These are phyloP conservation scores for Pichia thaimueangensis DNA, from an alignment of 805 yeast species.

Conservation along the genomic window DNA sequence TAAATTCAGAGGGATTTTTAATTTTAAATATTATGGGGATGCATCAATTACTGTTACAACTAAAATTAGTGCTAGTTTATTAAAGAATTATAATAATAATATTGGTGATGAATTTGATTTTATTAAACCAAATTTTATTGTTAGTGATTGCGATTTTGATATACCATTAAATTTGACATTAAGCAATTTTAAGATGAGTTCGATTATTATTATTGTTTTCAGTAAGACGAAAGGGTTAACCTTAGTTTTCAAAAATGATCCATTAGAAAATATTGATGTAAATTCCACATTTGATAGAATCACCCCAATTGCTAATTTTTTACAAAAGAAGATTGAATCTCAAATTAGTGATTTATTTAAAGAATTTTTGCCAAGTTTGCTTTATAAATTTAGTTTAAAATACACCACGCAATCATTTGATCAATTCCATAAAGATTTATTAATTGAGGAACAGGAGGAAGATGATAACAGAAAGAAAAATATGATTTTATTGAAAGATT, in stretches of 20 bases:
- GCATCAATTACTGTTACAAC: slow-evolving; percentile 70
- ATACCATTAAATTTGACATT: slow-evolving; percentile 74
- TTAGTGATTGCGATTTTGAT: slow-evolving; percentile 62
- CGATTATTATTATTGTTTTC: slow-evolving; percentile 81
- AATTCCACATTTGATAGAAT: slow-evolving; percentile 83
- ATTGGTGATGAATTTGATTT: slow-evolving; percentile 37
- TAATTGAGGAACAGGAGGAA: slow-evolving; percentile 27
- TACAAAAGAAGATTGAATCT: slow-evolving; percentile 76
- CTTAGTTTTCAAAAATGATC: slow-evolving; percentile 82
- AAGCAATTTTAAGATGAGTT: slow-evolving; percentile 64
- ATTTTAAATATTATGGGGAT: slow-evolving; percentile 68
- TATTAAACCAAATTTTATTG: slow-evolving; percentile 58
- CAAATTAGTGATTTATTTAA: slow-evolving; percentile 76
- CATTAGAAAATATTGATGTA: slow-evolving; percentile 74
- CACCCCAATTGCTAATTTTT: slow-evolving; percentile 73
- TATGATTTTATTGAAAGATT: slow-evolving; percentile 35
- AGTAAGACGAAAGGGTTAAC: slow-evolving; percentile 79
- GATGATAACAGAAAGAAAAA: slow-evolving; percentile 30
- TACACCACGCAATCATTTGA: slow-evolving; percentile 42
- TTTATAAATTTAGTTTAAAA: slow-evolving; percentile 67
- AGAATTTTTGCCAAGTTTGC: slow-evolving; percentile 75
- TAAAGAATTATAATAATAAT: slow-evolving; percentile 51
- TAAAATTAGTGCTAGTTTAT: slow-evolving; percentile 77
- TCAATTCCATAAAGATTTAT: slow-evolving; percentile 32
- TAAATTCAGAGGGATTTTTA: slow-evolving; percentile 76